Percentiles rank a stretch among this genome's conserved stretches.
Conservation (phyloP, 306 rosid species). For the Cyclanthera cordifolia region DNA sequence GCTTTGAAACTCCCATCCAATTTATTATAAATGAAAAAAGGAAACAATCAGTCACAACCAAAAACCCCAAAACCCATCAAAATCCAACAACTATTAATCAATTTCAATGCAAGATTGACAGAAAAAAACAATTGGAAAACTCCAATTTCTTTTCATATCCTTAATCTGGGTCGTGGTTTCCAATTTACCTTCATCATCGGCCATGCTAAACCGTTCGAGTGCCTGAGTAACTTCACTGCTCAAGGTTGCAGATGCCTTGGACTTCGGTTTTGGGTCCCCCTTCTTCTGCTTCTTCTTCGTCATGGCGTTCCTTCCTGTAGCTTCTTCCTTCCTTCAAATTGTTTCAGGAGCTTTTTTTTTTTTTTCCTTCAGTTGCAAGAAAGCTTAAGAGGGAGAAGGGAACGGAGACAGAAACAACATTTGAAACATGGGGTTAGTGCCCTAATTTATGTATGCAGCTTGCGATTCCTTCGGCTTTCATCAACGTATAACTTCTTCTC, state of each 20-base stretch:
- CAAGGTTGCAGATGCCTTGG: slow-evolving; percentile 18
- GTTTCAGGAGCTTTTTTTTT: not conserved
- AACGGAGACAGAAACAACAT: not conserved
- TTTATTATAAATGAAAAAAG: not conserved
- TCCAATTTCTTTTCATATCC: not conserved
- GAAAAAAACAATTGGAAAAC: not conserved
- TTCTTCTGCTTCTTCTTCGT: slow-evolving; percentile 18
- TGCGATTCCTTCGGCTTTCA: not conserved
- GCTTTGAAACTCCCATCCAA: not conserved
- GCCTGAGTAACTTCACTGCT: slow-evolving; percentile 20
- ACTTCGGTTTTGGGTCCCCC: slow-evolving; percentile 6
- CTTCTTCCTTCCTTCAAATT: not conserved
- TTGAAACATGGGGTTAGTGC: not conserved
- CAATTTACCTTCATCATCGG: slow-evolving; percentile 40
- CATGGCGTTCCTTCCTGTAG: slow-evolving; percentile 11
- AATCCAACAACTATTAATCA: not conserved
- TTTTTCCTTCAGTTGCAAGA: not conserved
- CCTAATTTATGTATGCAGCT: not conserved
- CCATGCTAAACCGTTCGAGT: slow-evolving; percentile 25
- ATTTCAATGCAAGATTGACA: not conserved
- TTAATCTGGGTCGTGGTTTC: not conserved
- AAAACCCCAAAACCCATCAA: not conserved
- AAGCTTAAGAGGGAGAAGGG: not conserved
- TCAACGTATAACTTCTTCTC: not conserved
- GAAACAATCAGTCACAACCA: not conserved